These are phyloP conservation scores for Rhizoclosmatium globosum DNA, from an alignment of 192 early-diverging fungal species.

Conservation along the genomic window DNA sequence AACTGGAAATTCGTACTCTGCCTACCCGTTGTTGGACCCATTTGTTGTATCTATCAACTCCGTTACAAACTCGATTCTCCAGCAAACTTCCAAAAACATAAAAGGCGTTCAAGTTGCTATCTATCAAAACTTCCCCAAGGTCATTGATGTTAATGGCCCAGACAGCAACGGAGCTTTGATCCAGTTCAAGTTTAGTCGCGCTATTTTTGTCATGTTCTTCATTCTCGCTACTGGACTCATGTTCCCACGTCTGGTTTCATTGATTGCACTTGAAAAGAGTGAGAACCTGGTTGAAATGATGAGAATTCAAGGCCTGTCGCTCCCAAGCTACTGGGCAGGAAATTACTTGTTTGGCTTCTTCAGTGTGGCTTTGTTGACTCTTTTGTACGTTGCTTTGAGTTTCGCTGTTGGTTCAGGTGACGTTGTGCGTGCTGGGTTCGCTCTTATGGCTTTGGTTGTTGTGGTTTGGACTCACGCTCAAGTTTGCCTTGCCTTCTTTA, in stretches of 20 bases:
- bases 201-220: constrained; percentile 33
- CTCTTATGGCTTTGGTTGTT: constrained; percentile 15
- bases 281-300: constrained; percentile 48
- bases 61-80: constrained; percentile 21
- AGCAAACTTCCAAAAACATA: neutral
- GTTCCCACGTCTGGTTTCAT: constrained; percentile 37
- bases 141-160: constrained; percentile 13
- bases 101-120: neutral
- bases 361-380: constrained; percentile 13
- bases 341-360: constrained; percentile 41
- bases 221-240: constrained; percentile 37
- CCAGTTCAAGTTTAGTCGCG: neutral
- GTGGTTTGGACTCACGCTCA: constrained; percentile 42
- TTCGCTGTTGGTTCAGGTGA: neutral
- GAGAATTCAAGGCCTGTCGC: constrained; percentile 40
- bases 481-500: constrained; percentile 39
- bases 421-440: neutral
- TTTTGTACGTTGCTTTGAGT: constrained; percentile 27
- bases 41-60: constrained; percentile 24
- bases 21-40: constrained; percentile 3
- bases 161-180: neutral
- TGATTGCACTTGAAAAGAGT: constrained; percentile 39
- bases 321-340: constrained; percentile 37
- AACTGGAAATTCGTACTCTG: neutral
- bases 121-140: neutral